phyloP scores from a whole-genome alignment of 306 rosid genomes.

The Quercus wislizeni region DNA sequence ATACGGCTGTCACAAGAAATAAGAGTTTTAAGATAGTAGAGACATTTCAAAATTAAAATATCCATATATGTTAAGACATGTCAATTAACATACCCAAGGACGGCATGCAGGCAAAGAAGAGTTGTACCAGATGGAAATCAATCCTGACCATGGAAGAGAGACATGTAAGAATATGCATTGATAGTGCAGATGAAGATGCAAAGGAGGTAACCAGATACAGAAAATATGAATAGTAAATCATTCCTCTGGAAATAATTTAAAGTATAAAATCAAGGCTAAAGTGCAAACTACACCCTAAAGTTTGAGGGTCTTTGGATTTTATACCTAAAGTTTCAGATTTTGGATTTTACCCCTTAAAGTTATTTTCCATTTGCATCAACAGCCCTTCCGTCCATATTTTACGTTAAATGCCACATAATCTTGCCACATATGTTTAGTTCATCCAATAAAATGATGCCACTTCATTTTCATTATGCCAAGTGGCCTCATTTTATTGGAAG shows the following conservation, averaged over 20 bases:
- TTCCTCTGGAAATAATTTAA: not conserved
- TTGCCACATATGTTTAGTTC: too few species aligned
- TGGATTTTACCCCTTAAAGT: too few species aligned
- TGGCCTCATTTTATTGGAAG: too few species aligned
- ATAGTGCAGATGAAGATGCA: not conserved
- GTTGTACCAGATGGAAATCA: constrained; percentile 88
- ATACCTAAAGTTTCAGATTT: too few species aligned
- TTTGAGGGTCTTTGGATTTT: too few species aligned
- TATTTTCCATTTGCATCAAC: too few species aligned
- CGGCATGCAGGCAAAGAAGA: constrained; percentile 84
- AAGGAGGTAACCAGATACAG: not conserved
- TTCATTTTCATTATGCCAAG: too few species aligned
- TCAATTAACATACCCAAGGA: constrained; percentile 59
- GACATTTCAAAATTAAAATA: constrained; percentile 6
- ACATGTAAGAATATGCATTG: constrained; percentile 19
- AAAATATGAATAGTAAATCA: not conserved
- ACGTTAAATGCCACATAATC: too few species aligned
- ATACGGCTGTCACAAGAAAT: constrained; percentile 61
- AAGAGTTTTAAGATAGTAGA: constrained; percentile 16
- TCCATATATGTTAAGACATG: not conserved
- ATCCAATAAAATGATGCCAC: too few species aligned
- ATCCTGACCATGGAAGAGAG: constrained; percentile 53
- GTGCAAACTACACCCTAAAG: too few species aligned
- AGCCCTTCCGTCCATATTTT: too few species aligned
- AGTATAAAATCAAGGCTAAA: not conserved